phyloP scores from a whole-genome alignment of 768 basidiomycete species.

The Roridomyces roridus region DNA sequence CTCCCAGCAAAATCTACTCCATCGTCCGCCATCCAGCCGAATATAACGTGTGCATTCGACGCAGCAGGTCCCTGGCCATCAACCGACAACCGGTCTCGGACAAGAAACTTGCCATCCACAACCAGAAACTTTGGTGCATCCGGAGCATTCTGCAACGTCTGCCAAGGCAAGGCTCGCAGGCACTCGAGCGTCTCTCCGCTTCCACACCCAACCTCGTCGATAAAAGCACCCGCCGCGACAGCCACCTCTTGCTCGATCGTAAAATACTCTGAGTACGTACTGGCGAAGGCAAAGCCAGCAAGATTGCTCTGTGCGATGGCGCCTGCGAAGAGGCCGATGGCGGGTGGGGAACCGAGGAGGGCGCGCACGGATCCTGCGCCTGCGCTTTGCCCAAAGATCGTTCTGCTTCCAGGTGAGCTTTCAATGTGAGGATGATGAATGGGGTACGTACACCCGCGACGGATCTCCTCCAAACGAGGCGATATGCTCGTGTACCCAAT shows the following conservation, averaged over 20 bases:
- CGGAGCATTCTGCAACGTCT: conserved; percentile 43
- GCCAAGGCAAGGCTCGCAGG: conserved; percentile 39
- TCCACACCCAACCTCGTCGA: conserved; percentile 47
- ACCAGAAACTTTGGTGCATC: conserved; percentile 44
- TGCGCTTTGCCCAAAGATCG: conserved; percentile 61
- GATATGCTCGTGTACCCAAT: conserved; percentile 58
- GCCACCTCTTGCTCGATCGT: conserved; percentile 47
- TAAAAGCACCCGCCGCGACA: conserved; percentile 38
- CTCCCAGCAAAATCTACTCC: conserved; percentile 52
- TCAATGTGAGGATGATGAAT: too few relatives aligned
- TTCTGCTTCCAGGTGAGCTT: conserved; percentile 20
- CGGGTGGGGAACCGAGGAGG: conserved; percentile 39
- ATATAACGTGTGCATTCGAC: conserved; percentile 48
- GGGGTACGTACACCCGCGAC: conserved; percentile 36
- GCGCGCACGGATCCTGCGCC: conserved; percentile 53
- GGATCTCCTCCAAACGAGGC: conserved; percentile 65
- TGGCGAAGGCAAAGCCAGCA: conserved; percentile 53
- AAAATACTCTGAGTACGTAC: conserved; percentile 55
- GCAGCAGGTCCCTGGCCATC: conserved; percentile 46
- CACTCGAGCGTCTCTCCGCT: conserved; percentile 43
- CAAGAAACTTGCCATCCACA: conserved; percentile 55
- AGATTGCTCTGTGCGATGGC: conserved; percentile 54
- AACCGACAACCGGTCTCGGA: conserved; percentile 42
- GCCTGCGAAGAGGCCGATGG: conserved; percentile 45
- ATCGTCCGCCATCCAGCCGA: conserved; percentile 59